Conservation (phyloP, 2,329 filamentous ascomycete genomes). For the Talaromyces funiculosus region DNA sequence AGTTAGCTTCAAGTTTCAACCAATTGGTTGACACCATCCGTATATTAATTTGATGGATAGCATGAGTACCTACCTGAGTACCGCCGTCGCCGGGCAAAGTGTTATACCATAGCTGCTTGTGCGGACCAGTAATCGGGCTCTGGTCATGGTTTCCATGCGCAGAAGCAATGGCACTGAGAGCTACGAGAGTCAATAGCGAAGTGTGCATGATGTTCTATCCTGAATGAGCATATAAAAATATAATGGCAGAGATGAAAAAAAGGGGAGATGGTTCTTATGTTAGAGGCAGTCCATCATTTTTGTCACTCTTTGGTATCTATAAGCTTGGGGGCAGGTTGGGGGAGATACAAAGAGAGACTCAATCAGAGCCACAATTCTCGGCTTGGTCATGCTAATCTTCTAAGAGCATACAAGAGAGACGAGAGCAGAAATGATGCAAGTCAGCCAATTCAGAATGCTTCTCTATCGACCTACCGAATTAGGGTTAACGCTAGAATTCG, state of each 20-base stretch:
- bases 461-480: conserved; percentile 29
- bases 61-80: conserved; percentile 56
- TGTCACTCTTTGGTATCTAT: not conserved
- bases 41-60: too few species aligned
- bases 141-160: conserved; percentile 59
- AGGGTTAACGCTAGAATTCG: conserved; percentile 40
- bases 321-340: not conserved
- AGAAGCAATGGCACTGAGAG: conserved; percentile 40
- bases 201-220: not conserved
- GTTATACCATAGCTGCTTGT: conserved; percentile 75
- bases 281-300: not conserved
- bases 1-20: not conserved
- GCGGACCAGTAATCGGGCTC: conserved; percentile 60
- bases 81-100: conserved; percentile 75
- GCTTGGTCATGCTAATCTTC: not conserved
- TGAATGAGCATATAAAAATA: not conserved
- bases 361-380: not conserved
- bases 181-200: conserved; percentile 1
- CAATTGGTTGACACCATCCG: too few species aligned
- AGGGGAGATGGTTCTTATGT: not conserved
- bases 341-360: not conserved
- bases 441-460: not conserved
- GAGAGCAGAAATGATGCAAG: not conserved
- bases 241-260: not conserved
- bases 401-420: not conserved